Base-by-base conservation (phyloP, 192 early-diverging fungal genomes). In the Allomyces macrogynus region DNA sequence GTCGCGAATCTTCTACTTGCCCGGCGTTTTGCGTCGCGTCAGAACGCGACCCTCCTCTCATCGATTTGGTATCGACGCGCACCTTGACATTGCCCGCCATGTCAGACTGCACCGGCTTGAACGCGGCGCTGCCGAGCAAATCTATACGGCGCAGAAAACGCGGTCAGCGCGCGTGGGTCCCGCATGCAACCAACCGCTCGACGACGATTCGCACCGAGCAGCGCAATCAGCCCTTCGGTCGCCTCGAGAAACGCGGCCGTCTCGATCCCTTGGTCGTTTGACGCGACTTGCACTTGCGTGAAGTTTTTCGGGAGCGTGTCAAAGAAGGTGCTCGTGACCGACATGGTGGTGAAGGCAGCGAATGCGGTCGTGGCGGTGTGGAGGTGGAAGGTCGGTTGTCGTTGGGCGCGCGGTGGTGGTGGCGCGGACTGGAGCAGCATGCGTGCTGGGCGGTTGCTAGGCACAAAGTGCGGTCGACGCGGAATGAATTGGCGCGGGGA, bases 11-110 rank as follows among this genome's bases (percentile, higher is more conserved):
- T 91, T 91, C 86, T 89, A 76, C 63, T 25, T 32, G 18, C 0
- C 14, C 23, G 64, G 24, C 23, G 20, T 14, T 57, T 0, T 68
- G n/a, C 43, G 3, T 43, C 44, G 20, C 12, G 54, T 23, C 23
- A 40, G 32, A 8, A 40, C 32, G 7, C 4, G 4, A 8, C 32
- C 4, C 32, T 0, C 32, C 0, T 22, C 10, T 3, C 3, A 54
- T 23, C 54, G 60, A 32, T 44, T n/a, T 44, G 43, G 0, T 12
- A 12, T 26, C 43, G 63, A 72, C 73, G 25, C 23, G 63, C 74
- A 90, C 88, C 70, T 79, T 77, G 68, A 97, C 80, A 79, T 97
- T 97, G 67, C 90, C 91, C 66, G 78, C 84, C 77, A 97, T 91
- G 72, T 97, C 95, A 57, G 77, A 80, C 75, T 90, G 90, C 66